Evolutionary conservation across 306 rosid species (phyloP), one percentile per base, ranked within the genome.

Genomic region (barrel medic (Medicago truncatula)): DNA sequence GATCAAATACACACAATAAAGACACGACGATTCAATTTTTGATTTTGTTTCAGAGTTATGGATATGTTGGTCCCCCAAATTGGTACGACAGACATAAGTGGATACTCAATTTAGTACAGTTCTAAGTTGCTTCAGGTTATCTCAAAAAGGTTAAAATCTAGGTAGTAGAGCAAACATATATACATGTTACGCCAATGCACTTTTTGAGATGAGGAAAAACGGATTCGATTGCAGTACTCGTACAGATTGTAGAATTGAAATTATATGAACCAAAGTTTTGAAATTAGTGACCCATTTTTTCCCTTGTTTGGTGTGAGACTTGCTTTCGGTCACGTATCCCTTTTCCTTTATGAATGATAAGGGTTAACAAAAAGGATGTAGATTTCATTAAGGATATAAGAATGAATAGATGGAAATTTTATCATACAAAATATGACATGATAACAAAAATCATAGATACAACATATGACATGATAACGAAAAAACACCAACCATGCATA

Each of bases 51-150:
- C 78, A 76, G 84, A 68, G 28, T 6, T 11, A 16, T 7, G 25
- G 83, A 85, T 78, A 76, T 62, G 74, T 83, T 83, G 87, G 94
- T 76, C 91, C 88, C 85, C 72, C 82, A 56, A 21, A 18, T 74
- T 72, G 75, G 86, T 82, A 87, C 85, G 86, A 73, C 43, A 23
- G 31, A 25, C 14, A 61, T 31, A 15, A 71, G 14, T 64, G 73
- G 59, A 75, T 78, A 67, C 78, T 62, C 75, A 1, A 53, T 46
- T 76, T 52, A 8, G 74, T 60, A n/a, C 20, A 18, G 15, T 56
- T 56, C 3, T 64, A 44, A n/a, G 59, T 31, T 56, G 18, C 36
- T 52, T 66, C 59, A 38, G 9, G 7, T 79, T 43, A 18, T 80
- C 69, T 73, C 13, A 23, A 56, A 73, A 53, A 61, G 76, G 76